These are phyloP conservation scores for Globisporangium middletonii DNA, from an alignment of 352 stramenopile species.

Conservation along the genomic window DNA sequence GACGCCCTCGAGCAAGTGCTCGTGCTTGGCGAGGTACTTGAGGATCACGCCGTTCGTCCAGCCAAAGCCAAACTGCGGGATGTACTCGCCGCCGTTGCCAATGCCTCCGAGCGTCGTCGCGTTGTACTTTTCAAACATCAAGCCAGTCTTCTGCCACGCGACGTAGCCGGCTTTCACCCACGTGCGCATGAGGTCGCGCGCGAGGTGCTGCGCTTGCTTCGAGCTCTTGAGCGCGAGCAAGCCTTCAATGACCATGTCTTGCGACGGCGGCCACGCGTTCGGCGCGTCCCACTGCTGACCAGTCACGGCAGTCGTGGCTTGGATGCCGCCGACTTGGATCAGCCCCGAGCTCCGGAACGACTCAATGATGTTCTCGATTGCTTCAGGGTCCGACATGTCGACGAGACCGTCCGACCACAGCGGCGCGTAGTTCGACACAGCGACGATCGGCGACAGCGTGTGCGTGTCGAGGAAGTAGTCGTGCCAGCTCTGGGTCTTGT, in stretches of 20 bases:
- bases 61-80: constrained; percentile 42
- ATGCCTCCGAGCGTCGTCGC: constrained; percentile 22
- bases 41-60: constrained; percentile 54
- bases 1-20: constrained; percentile 14
- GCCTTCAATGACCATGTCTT: constrained; percentile 77
- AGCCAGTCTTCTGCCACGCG: constrained; percentile 62
- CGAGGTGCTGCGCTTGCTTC: constrained; percentile 39
- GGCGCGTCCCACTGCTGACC: constrained; percentile 85
- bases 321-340: constrained; percentile 53
- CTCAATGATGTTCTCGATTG: constrained; percentile 39
- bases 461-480: constrained; percentile 55
- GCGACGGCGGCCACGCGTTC: constrained; percentile 80
- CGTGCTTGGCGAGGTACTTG: constrained; percentile 36
- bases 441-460: constrained; percentile 35
- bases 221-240: constrained; percentile 44
- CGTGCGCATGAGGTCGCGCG: constrained; percentile 39
- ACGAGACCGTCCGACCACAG: constrained; percentile 52
- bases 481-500: constrained; percentile 46
- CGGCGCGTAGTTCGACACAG: constrained; percentile 62
- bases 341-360: constrained; percentile 58
- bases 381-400: constrained; percentile 36
- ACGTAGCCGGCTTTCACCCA: constrained; percentile 57
- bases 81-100: constrained; percentile 48
- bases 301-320: constrained; percentile 60
- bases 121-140: constrained; percentile 85